A percentile compares a stretch with the other conserved stretches of the same genome.
Conservation (phyloP, 345 rosid genomes). For the Populus nigra region DNA sequence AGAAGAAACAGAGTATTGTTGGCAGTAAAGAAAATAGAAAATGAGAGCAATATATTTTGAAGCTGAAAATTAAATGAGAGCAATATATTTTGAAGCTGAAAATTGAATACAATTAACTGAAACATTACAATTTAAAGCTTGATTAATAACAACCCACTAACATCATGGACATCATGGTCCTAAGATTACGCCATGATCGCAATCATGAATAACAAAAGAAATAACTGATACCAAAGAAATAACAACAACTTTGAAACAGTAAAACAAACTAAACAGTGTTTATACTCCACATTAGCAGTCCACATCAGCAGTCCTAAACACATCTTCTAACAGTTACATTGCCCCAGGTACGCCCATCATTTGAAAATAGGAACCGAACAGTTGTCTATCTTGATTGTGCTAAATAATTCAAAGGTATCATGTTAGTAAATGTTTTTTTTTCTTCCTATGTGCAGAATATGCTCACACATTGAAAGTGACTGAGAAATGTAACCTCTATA, state of each 20-base stretch:
- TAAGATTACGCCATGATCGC: not conserved
- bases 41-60: not conserved
- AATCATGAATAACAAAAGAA: not conserved
- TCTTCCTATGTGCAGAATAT: not conserved
- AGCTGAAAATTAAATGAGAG: not conserved
- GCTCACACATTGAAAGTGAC: not conserved
- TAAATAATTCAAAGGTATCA: not conserved
- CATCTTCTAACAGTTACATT: not conserved
- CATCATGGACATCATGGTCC: not conserved
- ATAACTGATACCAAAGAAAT: too few relatives aligned
- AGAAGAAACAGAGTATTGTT: not conserved
- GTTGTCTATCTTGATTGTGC: not conserved
- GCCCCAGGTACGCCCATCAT: not conserved
- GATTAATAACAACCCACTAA: not conserved
- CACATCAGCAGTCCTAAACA: too few relatives aligned
- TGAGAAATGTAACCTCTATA: not conserved
- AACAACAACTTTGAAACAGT: too few relatives aligned
- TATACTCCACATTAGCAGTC: too few relatives aligned
- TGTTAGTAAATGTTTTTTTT: not conserved
- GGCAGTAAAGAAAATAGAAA: not conserved
- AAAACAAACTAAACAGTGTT: too few relatives aligned
- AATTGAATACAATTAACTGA: not conserved
- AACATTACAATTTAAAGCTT: not conserved
- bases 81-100: not conserved
- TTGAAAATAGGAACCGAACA: not conserved